These are phyloP conservation scores for Agroathelia rolfsii DNA, from an alignment of 1,284 basidiomycete genomes.

Conservation along the genomic window DNA sequence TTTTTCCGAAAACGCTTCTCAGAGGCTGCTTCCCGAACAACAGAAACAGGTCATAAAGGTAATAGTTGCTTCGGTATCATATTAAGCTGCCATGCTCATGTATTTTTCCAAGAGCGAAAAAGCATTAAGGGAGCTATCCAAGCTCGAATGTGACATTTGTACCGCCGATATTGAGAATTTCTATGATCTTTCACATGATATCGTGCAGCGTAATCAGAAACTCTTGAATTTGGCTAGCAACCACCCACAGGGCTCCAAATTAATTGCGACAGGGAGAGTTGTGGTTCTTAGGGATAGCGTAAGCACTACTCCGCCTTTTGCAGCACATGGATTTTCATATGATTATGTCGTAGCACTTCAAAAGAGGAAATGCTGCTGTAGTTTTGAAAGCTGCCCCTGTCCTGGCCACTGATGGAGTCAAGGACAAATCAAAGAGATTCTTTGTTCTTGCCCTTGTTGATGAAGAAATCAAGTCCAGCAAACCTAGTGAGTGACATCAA, in stretches of 20 bases:
- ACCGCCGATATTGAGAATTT: slow-evolving; percentile 60
- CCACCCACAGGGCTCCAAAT: slow-evolving; percentile 61
- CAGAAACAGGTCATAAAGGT: slow-evolving; percentile 82
- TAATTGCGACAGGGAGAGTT: slow-evolving; percentile 68
- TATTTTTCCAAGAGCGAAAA: slow-evolving; percentile 61
- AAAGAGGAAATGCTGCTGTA: slow-evolving; percentile 59
- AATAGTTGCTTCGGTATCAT: slow-evolving; percentile 3
- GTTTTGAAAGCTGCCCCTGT: slow-evolving; percentile 64
- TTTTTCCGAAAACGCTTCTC: slow-evolving; percentile 96
- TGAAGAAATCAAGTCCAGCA: slow-evolving; percentile 44
- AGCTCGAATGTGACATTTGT: slow-evolving; percentile 65
- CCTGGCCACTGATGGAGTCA: slow-evolving; percentile 34
- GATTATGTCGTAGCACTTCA: slow-evolving; percentile 74
- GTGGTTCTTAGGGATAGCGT: slow-evolving; percentile 81
- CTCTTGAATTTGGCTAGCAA: slow-evolving; percentile 58
- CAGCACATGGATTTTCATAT: slow-evolving; percentile 5
- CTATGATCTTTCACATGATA: slow-evolving; percentile 69
- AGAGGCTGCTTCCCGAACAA: slow-evolving; percentile 87
- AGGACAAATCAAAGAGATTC: slow-evolving; percentile 48
- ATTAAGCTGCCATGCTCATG: slow-evolving; percentile 2
- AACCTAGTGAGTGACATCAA: slow-evolving; percentile 34
- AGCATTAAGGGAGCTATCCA: slow-evolving; percentile 53
- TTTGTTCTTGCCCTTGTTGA: slow-evolving; percentile 72
- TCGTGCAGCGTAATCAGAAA: slow-evolving; percentile 57
- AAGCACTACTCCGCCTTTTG: slow-evolving; percentile 19